A percentile compares a stretch with the other conserved stretches of the same genome.
These are phyloP conservation scores for Durotheca rogersii DNA, from an alignment of 495 filamentous ascomycete species.

Conservation along the genomic window DNA sequence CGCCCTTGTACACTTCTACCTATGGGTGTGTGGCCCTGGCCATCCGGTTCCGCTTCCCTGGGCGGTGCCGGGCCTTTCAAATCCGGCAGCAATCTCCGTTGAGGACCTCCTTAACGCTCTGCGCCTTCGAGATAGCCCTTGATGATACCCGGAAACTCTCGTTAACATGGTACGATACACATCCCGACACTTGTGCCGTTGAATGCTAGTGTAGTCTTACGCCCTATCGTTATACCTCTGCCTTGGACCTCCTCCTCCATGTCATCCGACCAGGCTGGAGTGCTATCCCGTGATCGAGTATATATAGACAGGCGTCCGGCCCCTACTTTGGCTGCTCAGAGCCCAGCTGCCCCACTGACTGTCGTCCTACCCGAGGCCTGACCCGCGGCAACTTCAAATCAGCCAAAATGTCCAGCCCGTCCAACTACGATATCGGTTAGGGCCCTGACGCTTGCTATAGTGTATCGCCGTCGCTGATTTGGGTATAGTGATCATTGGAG, in stretches of 20 bases:
- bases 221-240: conserved; percentile 5
- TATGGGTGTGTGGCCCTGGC: background rate
- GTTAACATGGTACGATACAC: conserved; percentile 2
- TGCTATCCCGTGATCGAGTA: background rate
- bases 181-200: conserved; percentile 33
- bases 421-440: conserved; percentile 37
- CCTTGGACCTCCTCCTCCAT: conserved; percentile 6
- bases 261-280: conserved; percentile 8
- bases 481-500: conserved; percentile 72
- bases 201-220: conserved; percentile 15
- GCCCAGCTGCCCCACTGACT: background rate
- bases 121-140: background rate
- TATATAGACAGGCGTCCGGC: background rate
- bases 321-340: background rate
- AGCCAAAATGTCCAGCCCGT: conserved; percentile 6
- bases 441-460: background rate
- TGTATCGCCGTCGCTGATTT: conserved; percentile 10
- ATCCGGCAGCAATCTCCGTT: background rate
- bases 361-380: background rate
- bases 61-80: background rate
- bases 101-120: background rate
- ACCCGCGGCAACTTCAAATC: conserved; percentile 18
- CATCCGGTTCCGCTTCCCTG: background rate
- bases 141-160: conserved; percentile 5
- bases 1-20: background rate